phyloP scores from a whole-genome alignment of 2,329 filamentous ascomycete species.

The Tolypocladium endophyticum region DNA sequence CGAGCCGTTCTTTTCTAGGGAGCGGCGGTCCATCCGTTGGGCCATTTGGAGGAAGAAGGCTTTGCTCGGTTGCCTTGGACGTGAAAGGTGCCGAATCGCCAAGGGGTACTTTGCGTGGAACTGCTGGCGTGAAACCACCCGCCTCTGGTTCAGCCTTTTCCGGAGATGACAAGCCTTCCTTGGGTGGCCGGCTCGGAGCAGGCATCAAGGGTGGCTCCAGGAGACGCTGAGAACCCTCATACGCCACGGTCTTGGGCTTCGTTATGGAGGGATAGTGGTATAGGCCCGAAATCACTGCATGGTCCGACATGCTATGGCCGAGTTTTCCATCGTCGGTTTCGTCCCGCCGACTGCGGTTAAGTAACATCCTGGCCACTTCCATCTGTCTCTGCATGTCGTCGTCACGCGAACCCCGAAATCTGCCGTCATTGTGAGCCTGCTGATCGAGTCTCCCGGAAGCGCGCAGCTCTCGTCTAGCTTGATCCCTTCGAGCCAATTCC shows the following conservation, averaged over 20 bases:
- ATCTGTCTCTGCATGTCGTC: constrained; percentile 39
- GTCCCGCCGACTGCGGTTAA: constrained; percentile 20
- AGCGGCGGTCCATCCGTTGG: constrained; percentile 10
- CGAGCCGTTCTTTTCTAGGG: constrained; percentile 50
- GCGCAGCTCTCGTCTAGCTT: constrained; percentile 44
- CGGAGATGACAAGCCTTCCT: constrained; percentile 10
- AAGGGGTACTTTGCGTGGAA: constrained; percentile 19
- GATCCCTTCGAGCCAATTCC: constrained; percentile 60
- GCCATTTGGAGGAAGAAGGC: constrained; percentile 19
- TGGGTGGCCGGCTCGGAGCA: constrained; percentile 23
- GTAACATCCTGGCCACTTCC: constrained; percentile 36
- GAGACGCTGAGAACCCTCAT: constrained; percentile 17
- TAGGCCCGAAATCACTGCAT: constrained; percentile 15
- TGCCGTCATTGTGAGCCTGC: neutral
- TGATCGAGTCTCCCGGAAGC: constrained; percentile 24
- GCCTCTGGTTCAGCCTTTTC: neutral
- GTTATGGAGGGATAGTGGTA: constrained; percentile 50
- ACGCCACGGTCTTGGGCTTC: constrained; percentile 37
- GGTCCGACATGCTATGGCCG: constrained; percentile 8
- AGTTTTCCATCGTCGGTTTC: constrained; percentile 15
- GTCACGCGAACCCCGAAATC: constrained; percentile 20
- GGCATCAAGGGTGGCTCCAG: constrained; percentile 7
- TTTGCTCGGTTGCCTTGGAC: constrained; percentile 4
- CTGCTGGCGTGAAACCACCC: constrained; percentile 6
- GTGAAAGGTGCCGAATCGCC: constrained; percentile 10